Conservation (phyloP, 176 grass and related monocot species). For the Ensete glaucum region DNA sequence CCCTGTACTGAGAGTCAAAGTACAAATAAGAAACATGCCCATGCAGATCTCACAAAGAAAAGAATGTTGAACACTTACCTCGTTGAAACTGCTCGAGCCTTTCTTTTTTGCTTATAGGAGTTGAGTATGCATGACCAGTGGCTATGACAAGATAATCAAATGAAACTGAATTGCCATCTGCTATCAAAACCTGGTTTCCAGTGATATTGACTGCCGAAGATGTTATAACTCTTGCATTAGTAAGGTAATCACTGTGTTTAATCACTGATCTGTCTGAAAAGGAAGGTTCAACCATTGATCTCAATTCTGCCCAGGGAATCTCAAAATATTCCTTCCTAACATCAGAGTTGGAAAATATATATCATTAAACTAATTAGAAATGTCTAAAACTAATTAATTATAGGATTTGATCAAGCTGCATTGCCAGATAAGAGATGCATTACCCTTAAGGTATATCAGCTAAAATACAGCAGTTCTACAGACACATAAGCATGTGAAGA, state of each 20-base stretch:
- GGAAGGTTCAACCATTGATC: constrained; percentile 65
- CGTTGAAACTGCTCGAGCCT: constrained; percentile 60
- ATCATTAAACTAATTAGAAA: not conserved
- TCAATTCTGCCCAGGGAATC: constrained; percentile 69
- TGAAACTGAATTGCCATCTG: constrained; percentile 38
- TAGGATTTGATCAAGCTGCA: not conserved
- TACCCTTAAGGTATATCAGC: too few relatives aligned
- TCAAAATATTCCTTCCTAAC: constrained; percentile 72
- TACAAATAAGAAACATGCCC: not conserved
- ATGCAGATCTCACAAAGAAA: not conserved
- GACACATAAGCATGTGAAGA: too few relatives aligned
- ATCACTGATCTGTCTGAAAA: constrained; percentile 67
- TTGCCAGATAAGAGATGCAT: too few relatives aligned
- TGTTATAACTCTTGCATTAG: constrained; percentile 36
- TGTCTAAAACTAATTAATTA: not conserved
- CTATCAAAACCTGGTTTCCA: constrained; percentile 36
- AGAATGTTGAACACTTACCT: constrained; percentile 31
- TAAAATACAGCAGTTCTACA: too few relatives aligned
- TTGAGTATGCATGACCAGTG: constrained; percentile 42
- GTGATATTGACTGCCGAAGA: constrained; percentile 61
- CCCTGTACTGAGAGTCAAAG: not conserved
- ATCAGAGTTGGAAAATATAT: constrained; percentile 7
- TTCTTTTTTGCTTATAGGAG: constrained; percentile 42
- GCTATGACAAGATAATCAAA: constrained; percentile 79
- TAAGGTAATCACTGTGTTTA: constrained; percentile 73